Evolutionary conservation across 371 early-diverging fungal species (phyloP).

Genomic region (Gilbertella persicaria): DNA sequence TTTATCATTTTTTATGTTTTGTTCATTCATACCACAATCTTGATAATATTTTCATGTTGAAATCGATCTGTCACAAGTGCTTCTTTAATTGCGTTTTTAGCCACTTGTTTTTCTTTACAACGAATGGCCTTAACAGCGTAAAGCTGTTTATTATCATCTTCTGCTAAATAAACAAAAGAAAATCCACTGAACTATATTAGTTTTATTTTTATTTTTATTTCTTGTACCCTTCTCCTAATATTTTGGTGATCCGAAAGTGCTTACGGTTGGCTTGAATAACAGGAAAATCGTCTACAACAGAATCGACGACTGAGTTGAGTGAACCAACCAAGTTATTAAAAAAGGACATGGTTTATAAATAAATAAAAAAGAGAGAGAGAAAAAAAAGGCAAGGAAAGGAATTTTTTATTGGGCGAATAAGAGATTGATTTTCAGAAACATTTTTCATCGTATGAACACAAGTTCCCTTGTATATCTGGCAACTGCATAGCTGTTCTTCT

Average conservation of each 20-base stretch:
- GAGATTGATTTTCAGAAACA: too few species aligned
- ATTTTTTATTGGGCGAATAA: too few species aligned
- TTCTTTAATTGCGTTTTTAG: constrained; percentile 66
- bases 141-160: constrained; percentile 55
- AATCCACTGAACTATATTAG: constrained; percentile 62
- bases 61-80: constrained; percentile 66
- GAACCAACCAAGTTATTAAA: constrained; percentile 17
- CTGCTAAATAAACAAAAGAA: constrained; percentile 72
- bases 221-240: constrained; percentile 73
- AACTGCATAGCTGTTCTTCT: too few species aligned
- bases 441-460: too few species aligned
- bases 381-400: too few species aligned
- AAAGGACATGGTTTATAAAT: constrained; percentile 8
- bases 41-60: constrained; percentile 69
- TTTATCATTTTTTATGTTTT: too few species aligned
- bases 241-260: constrained; percentile 59
- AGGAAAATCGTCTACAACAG: constrained; percentile 27
- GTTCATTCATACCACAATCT: constrained; percentile 58
- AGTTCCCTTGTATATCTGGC: too few species aligned
- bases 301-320: constrained; percentile 17
- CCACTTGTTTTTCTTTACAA: constrained; percentile 60
- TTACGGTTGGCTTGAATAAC: constrained; percentile 59
- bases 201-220: not conserved
- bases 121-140: constrained; percentile 74
- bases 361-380: not conserved